Evolutionary conservation across 768 basidiomycete species (phyloP).

Genomic region (Gautieria morchelliformis): DNA sequence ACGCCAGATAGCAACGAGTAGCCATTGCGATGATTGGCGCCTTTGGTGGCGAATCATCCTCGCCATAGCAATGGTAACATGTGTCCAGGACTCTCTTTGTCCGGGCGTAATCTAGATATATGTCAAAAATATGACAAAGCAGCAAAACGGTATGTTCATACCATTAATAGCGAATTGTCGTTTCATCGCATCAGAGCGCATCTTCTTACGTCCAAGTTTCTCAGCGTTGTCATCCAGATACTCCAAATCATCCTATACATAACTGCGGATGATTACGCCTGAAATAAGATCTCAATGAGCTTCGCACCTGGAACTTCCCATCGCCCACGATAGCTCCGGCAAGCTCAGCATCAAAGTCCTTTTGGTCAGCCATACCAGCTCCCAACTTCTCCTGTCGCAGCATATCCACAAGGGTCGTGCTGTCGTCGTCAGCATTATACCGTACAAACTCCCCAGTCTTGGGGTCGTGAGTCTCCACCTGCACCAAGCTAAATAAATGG

Average conservation of each 20-base stretch:
- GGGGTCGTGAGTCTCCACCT: slow-evolving; percentile 84
- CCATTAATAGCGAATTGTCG: slow-evolving; percentile 94
- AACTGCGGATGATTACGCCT: neutral
- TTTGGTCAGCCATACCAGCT: slow-evolving; percentile 84
- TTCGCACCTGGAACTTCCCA: slow-evolving; percentile 69
- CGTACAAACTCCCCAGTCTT: slow-evolving; percentile 87
- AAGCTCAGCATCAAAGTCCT: slow-evolving; percentile 83
- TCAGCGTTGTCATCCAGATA: slow-evolving; percentile 98
- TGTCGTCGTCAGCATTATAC: slow-evolving; percentile 87
- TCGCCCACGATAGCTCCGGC: slow-evolving; percentile 84
- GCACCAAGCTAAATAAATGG: slow-evolving; percentile 7
- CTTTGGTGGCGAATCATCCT: slow-evolving; percentile 84
- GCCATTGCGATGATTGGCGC: slow-evolving; percentile 87
- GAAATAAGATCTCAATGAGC: neutral
- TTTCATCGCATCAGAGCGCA: slow-evolving; percentile 95
- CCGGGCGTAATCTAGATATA: slow-evolving; percentile 72
- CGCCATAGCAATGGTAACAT: slow-evolving; percentile 86
- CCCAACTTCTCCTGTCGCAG: slow-evolving; percentile 87
- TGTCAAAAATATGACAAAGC: neutral
- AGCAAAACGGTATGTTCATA: slow-evolving; percentile 22
- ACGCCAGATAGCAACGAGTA: slow-evolving; percentile 83
- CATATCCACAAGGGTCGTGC: slow-evolving; percentile 79
- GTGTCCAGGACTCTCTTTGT: slow-evolving; percentile 84
- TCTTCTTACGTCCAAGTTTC: slow-evolving; percentile 83
- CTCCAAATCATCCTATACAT: slow-evolving; percentile 67